Conservation (phyloP, 495 filamentous ascomycete genomes). For the Podospora pseudopauciseta region DNA sequence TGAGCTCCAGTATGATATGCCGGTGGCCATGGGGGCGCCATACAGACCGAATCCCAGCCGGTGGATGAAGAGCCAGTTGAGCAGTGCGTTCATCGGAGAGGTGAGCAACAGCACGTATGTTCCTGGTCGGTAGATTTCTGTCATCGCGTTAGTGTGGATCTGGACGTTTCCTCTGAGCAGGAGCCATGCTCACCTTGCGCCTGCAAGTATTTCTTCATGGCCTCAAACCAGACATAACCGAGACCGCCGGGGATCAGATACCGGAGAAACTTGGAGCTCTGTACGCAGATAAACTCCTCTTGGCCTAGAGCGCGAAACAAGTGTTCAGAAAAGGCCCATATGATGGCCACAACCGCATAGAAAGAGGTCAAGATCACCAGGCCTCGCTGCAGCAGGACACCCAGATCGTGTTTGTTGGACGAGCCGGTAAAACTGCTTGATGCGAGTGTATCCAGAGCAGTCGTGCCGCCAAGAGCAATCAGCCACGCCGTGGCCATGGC, state of each 20-base stretch:
- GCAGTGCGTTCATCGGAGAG: constrained; percentile 68
- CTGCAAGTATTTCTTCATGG: constrained; percentile 88
- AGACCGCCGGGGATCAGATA: constrained; percentile 80
- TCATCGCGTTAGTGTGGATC: neutral
- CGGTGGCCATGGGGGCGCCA: constrained; percentile 79
- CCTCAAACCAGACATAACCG: constrained; percentile 89
- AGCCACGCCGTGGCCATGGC: constrained; percentile 90
- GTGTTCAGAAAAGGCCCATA: constrained; percentile 76
- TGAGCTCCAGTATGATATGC: constrained; percentile 82
- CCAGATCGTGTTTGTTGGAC: constrained; percentile 75
- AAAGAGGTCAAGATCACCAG: constrained; percentile 71
- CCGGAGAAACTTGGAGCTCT: constrained; percentile 71
- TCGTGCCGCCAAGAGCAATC: constrained; percentile 87
- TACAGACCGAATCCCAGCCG: constrained; percentile 65
- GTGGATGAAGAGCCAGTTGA: constrained; percentile 82
- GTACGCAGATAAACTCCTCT: constrained; percentile 68
- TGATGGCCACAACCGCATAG: constrained; percentile 68
- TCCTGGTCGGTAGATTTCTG: constrained; percentile 81
- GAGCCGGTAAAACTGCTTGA: constrained; percentile 86
- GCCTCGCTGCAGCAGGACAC: constrained; percentile 75
- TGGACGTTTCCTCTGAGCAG: neutral
- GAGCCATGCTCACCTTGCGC: constrained; percentile 62
- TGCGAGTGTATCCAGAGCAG: constrained; percentile 82
- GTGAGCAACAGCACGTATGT: constrained; percentile 85
- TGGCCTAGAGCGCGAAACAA: constrained; percentile 77